Evolutionary conservation across 2,329 filamentous ascomycete species (phyloP), one percentile per base, ranked within the genome.

Genomic region (Seiridium unicorne): DNA sequence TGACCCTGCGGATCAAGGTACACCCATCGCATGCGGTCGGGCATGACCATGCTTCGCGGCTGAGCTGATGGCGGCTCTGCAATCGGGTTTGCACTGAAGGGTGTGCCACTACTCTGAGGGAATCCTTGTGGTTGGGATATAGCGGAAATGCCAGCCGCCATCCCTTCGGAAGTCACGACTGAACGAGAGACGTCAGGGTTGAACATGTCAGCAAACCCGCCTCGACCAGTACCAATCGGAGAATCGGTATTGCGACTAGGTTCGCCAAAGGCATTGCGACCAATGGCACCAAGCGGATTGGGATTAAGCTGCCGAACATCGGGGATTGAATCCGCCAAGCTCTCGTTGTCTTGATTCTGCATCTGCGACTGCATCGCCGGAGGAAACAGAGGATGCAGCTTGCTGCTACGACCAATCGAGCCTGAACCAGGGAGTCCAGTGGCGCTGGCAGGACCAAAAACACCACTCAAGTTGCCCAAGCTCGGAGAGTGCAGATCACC

Each of bases 11-110:
- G 95, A 72, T 99, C 95, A 57, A 96, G 88, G 72, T 99, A 99
- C 18, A 97, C 94, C 95, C 95, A 99, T 68, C 94, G 85, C 93
- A 99, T 99, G 11, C 96, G 85, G 74, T 99, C 95, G 2, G 95
- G 95, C 95, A 99, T 98, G 4, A 99, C 94, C 93, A 99, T 98
- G 49, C 90, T 93, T 13, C 92, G 89, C 64, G 92, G 84, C 64
- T 93, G 89, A 54, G 84, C 85, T 5, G 87, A 80, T n/a, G 86
- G 82, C 11, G 86, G 81, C 31, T 84, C 71, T 1, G 74, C 66
- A 31, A 77, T 68, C 34, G 73, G 75, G 6, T 69, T 72, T 10
- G 75, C 68, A 0, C 75, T 70, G 60, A 74, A 78, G 2, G 73
- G 68, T 5, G 69, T 67, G 34, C 69, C 68, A 9, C 67, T 66